Evolutionary conservation across 2,329 filamentous ascomycete genomes (phyloP), one percentile per base, ranked within the genome.

Genomic region (Microdochium trichocladiopsis): DNA sequence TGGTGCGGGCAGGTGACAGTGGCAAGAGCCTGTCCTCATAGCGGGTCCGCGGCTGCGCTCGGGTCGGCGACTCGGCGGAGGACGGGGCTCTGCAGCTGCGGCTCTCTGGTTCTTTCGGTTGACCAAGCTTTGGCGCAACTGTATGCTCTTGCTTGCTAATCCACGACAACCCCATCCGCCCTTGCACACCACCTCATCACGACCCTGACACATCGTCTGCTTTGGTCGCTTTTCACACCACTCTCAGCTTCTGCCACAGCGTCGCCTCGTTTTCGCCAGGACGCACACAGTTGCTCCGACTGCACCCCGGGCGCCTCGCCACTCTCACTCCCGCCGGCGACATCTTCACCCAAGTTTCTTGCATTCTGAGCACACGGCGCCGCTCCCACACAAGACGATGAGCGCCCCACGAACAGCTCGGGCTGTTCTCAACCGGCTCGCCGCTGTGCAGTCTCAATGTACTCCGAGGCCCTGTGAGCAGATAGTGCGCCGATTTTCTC

Each of bases 401-500:
- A 78, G 68, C 60, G 63, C 68, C 47, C 63, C 70, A 3, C 61
- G 62, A 31, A 56, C 70, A 48, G 59, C 66, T 24, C 60, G 61
- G 45, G 52, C 58, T 48, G 51, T 66, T 23, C 54, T 63, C 31
- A 56, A 56, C 25, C 60, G 62, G 33, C 55, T 61, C 21, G 57
- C 60, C 58, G 65, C 60, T 68, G 69, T 55, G 61, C 72, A 64
- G 66, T 72, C 63, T 61, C 71, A 58, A 62, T 69, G 56, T 69
- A 70, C 59, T 60, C 68, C 58, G 25, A 72, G 71, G 55, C 67
- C 68, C 47, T 66, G 69, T 51, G 67, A 71, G 58, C 71, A 65
- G 55, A 55, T 69, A 16, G 52, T 68, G 55, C 73, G 74, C 53
- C 72, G 72, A 50, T 73, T 73, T 61, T 73, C 72, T 2, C 59